A percentile compares a stretch with the other conserved stretches of the same genome.
phyloP scores from a whole-genome alignment of 2,329 filamentous ascomycete genomes.

The Sporothrix inflata region DNA sequence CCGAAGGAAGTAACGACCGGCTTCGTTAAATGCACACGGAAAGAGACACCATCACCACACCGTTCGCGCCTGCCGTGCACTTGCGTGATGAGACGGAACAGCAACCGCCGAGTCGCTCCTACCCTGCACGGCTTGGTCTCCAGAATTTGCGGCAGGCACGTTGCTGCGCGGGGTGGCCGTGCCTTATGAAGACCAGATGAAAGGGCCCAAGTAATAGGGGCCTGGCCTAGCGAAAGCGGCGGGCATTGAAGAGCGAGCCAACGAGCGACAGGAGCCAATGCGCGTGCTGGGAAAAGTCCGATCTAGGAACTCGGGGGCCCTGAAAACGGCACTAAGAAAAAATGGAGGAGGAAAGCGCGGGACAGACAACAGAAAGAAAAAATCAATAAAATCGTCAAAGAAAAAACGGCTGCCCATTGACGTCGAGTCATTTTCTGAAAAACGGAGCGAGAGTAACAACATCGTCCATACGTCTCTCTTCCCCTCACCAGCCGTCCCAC shows the following conservation, averaged over 20 bases:
- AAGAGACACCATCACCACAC: neutral
- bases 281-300: constrained; percentile 31
- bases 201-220: neutral
- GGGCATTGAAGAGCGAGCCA: constrained; percentile 22
- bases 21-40: neutral
- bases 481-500: neutral
- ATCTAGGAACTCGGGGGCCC: constrained; percentile 30
- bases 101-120: constrained; percentile 10
- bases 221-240: constrained; percentile 4
- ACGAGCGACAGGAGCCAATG: constrained; percentile 30
- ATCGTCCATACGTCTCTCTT: neutral
- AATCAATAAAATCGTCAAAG: constrained; percentile 20
- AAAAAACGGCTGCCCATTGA: constrained; percentile 14
- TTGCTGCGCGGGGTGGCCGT: neutral
- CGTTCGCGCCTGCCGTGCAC: neutral
- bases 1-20: neutral
- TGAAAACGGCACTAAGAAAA: constrained; percentile 15
- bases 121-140: neutral
- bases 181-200: neutral
- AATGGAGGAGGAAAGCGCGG: constrained; percentile 10
- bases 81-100: neutral
- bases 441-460: neutral
- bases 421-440: constrained; percentile 22
- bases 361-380: constrained; percentile 19
- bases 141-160: neutral